Percentiles rank a stretch among this genome's conserved stretches.
Evolutionary conservation across 1,284 basidiomycete genomes (phyloP).

Genomic region (Melampsora larici-populina): DNA sequence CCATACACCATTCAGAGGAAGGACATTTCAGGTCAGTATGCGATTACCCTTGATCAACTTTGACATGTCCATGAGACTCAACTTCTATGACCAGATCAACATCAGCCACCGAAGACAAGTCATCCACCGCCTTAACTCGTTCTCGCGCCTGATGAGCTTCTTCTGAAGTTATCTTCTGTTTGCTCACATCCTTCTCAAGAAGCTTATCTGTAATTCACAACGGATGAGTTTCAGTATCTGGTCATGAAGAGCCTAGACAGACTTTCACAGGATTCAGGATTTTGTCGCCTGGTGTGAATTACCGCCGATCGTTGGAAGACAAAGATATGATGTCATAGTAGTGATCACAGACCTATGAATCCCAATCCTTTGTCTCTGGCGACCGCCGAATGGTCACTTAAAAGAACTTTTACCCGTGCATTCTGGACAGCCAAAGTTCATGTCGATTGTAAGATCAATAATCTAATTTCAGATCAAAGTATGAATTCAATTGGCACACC

Average conservation of each 20-base stretch:
- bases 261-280: neutral
- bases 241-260: neutral
- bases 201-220: slow-evolving; percentile 60
- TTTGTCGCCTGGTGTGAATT: neutral
- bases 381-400: slow-evolving; percentile 24
- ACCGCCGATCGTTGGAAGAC: neutral
- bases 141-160: slow-evolving; percentile 71
- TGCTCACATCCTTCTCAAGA: slow-evolving; percentile 79
- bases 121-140: slow-evolving; percentile 62
- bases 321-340: neutral
- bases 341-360: slow-evolving; percentile 22
- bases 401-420: slow-evolving; percentile 34
- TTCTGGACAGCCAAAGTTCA: slow-evolving; percentile 1
- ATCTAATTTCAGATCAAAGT: neutral
- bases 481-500: slow-evolving; percentile 56
- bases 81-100: slow-evolving; percentile 89
- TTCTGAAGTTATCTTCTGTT: slow-evolving; percentile 68
- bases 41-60: neutral
- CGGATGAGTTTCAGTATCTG: neutral
- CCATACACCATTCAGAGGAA: neutral
- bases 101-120: slow-evolving; percentile 64
- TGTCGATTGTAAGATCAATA: neutral
- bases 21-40: neutral
- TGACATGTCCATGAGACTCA: slow-evolving; percentile 45
- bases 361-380: slow-evolving; percentile 17